Evolutionary conservation across 192 early-diverging fungal genomes (phyloP).

Genomic region (Rhizoclosmatium globosum): DNA sequence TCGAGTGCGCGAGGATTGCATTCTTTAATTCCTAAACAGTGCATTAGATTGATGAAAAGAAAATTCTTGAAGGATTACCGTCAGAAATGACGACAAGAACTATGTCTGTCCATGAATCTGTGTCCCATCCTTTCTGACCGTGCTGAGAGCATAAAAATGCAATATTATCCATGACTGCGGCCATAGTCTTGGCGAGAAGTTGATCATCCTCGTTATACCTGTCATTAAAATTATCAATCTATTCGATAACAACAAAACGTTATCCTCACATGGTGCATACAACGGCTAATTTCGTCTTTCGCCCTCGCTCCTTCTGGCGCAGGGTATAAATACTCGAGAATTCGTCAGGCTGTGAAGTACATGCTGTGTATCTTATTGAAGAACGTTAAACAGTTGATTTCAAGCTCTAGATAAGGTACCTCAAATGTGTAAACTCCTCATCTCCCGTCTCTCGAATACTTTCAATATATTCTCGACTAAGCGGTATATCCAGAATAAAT

Average conservation of each 20-base stretch:
- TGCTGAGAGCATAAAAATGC: conserved; percentile 64
- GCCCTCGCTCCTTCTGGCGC: conserved; percentile 57
- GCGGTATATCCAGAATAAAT: conserved; percentile 51
- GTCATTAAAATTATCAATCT: neutral
- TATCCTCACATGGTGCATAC: conserved; percentile 61
- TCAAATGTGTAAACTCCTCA: conserved; percentile 77
- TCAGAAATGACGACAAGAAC: conserved; percentile 79
- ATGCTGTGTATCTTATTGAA: conserved; percentile 71
- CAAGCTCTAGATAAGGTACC: conserved; percentile 11
- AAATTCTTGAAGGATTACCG: conserved; percentile 47
- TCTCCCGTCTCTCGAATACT: conserved; percentile 53
- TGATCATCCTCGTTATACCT: conserved; percentile 64
- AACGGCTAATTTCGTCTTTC: conserved; percentile 73
- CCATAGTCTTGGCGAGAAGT: conserved; percentile 70
- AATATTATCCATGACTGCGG: conserved; percentile 73
- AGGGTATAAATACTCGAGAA: conserved; percentile 69
- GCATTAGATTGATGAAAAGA: too few relatives aligned
- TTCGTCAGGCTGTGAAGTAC: conserved; percentile 72
- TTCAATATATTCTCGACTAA: conserved; percentile 52
- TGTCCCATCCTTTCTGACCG: conserved; percentile 61
- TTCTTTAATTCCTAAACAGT: conserved; percentile 11
- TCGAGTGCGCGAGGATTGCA: conserved; percentile 74
- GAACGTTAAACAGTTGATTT: conserved; percentile 32
- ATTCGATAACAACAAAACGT: conserved; percentile 20
- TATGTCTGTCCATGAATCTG: conserved; percentile 75